Conservation (phyloP, 163 green algal species). For the Chlorella variabilis region DNA sequence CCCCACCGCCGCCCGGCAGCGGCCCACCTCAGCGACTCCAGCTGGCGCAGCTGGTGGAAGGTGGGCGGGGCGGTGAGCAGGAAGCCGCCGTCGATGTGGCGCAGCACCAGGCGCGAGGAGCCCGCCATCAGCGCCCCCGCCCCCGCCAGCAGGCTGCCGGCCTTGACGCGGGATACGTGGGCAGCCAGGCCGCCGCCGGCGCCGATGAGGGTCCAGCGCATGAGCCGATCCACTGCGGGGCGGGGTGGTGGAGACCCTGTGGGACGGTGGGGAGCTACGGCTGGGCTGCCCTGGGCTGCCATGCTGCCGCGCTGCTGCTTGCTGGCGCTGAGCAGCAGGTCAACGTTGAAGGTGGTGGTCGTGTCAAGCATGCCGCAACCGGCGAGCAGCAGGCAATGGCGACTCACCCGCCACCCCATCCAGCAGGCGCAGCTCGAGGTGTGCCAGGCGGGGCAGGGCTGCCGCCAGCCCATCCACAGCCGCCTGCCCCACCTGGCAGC, state of each 20-base stretch:
- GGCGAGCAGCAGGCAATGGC: too few species aligned
- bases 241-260: too few species aligned
- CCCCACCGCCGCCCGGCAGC: too few species aligned
- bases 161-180: conserved; percentile 23
- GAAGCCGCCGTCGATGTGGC: neutral
- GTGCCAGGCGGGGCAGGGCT: conserved; percentile 12
- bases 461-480: conserved; percentile 7
- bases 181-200: conserved; percentile 10
- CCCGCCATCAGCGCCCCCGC: conserved; percentile 8
- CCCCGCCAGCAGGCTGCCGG: neutral
- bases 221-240: neutral
- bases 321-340: too few species aligned
- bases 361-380: neutral
- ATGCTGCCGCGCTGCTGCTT: too few species aligned
- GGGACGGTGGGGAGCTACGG: neutral
- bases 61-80: conserved; percentile 4
- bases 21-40: neutral
- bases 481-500: conserved; percentile 10
- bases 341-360: neutral
- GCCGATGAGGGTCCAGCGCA: neutral
- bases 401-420: conserved; percentile 17
- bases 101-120: neutral
- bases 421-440: conserved; percentile 11
- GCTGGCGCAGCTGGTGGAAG: neutral
- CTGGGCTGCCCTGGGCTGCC: too few species aligned